Evolutionary conservation across 805 yeast genomes (phyloP).

Genomic region (Saccharomycopsis sp.): DNA sequence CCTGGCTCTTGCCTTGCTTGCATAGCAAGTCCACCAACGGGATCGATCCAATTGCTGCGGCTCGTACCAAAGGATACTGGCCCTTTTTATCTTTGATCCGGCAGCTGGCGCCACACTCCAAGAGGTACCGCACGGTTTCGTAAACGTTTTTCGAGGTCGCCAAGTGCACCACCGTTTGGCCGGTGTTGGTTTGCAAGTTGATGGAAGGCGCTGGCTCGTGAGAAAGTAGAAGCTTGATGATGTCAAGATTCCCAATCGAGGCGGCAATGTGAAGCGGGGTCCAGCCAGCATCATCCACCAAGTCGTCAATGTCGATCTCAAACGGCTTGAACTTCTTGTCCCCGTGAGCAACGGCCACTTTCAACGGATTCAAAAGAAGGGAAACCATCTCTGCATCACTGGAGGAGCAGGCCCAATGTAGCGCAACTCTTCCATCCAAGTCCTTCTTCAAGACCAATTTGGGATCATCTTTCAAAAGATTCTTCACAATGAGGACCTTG

Average conservation of each 20-base stretch:
- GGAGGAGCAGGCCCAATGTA: constrained; percentile 83
- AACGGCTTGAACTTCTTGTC: constrained; percentile 22
- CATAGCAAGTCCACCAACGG: constrained; percentile 48
- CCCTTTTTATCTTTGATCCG: constrained; percentile 59
- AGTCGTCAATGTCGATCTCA: constrained; percentile 56
- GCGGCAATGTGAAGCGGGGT: constrained; percentile 79
- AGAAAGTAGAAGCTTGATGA: constrained; percentile 41
- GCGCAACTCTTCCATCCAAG: constrained; percentile 67
- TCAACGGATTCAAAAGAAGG: constrained; percentile 33
- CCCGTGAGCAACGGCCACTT: constrained; percentile 21
- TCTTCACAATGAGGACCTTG: constrained; percentile 41
- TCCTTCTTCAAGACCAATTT: constrained; percentile 42
- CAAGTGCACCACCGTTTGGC: constrained; percentile 66
- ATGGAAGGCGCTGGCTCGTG: constrained; percentile 51
- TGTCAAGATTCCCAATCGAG: constrained; percentile 54
- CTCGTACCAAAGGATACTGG: constrained; percentile 68
- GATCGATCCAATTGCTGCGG: constrained; percentile 66
- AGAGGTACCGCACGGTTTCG: constrained; percentile 43
- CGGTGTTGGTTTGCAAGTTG: constrained; percentile 51
- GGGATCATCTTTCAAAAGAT: constrained; percentile 42
- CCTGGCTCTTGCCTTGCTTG: constrained; percentile 44
- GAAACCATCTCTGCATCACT: constrained; percentile 45
- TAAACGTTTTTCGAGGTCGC: constrained; percentile 64
- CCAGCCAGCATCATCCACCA: constrained; percentile 75
- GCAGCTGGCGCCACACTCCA: constrained; percentile 50